Base-by-base conservation (phyloP, 2,329 filamentous ascomycete species). In the Monilinia laxa region DNA sequence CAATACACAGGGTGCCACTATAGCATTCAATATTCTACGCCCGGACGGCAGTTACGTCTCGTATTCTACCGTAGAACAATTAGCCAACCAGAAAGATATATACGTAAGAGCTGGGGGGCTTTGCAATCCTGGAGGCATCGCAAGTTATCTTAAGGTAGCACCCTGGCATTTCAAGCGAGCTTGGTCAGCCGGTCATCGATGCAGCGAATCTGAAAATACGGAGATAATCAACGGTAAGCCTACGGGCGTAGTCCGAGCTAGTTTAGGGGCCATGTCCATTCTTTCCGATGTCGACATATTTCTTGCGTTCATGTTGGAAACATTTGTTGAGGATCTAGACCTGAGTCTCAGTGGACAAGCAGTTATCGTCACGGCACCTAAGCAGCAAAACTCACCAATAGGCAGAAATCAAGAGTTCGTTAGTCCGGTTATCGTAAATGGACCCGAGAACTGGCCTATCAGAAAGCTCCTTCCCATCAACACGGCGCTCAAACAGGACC, bases 111-210 rank as follows among this genome's bases (percentile, higher is more conserved):
- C 92, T 0, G 94, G 94, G 5, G 90, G 92, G 0, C 82, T 97
- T 1, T 98, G 94, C 79, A 97, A 97, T 72, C 93, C 94, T 0
- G 94, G 93, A 16, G 92, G 93, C 0, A 86, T 96, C 64, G 89
- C 92, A 9, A 82, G 83, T 2, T 86, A 87, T 25, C 83, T 98
- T 14, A 81, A 82, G 3, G 81, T 97, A 62, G 84, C 88, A 59
- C 87, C 91, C 0, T 90, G 89, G 85, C 92, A 97, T 74, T 89
- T 97, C 83, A 89, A 84, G 72, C 84, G 85, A 67, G 95, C 96
- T 75, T 96, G 94, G 75, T 91, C 90, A 1, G 86, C 89, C 2
- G 94, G 95, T 0, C 87, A 93, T 75, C 86, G 92, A 28, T 98
- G 94, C 76, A 93, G 92, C 6, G 86, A 87, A 64, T 90, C 92